Evolutionary conservation across 345 rosid genomes (phyloP).

Genomic region (Gossypium arboreum): DNA sequence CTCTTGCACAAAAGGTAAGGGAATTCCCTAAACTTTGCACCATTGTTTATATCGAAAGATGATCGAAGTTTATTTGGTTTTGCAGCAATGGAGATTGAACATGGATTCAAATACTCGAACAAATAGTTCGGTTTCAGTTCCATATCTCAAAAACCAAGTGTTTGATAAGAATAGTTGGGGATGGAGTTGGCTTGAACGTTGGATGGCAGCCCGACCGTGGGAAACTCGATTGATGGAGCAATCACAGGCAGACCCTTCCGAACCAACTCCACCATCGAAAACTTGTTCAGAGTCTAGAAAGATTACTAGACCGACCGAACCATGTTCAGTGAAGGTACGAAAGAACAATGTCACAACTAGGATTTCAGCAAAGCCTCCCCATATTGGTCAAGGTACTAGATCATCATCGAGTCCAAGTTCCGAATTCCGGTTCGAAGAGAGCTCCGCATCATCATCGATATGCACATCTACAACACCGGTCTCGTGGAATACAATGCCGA

Average conservation of each 20-base stretch:
- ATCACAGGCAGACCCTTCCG: constrained; percentile 34
- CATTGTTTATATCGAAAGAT: neutral
- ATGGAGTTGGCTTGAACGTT: constrained; percentile 99
- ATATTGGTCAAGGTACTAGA: neutral
- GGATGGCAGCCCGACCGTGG: constrained; percentile 99
- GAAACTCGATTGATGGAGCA: constrained; percentile 81
- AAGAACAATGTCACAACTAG: constrained; percentile 5
- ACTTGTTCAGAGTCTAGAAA: constrained; percentile 24
- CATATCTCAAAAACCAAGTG: constrained; percentile 49
- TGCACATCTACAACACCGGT: neutral
- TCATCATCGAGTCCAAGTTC: neutral
- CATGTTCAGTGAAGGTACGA: neutral
- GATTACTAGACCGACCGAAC: constrained; percentile 10
- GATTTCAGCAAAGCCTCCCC: constrained; percentile 5
- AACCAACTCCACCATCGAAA: constrained; percentile 39
- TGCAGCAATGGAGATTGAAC: constrained; percentile 68
- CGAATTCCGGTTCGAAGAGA: neutral
- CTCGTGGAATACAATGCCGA: neutral
- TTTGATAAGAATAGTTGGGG: constrained; percentile 82
- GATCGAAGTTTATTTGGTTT: neutral
- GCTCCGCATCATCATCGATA: neutral
- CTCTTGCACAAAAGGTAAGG: constrained; percentile 78
- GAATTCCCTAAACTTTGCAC: neutral
- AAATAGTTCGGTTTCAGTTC: constrained; percentile 31
- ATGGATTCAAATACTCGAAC: constrained; percentile 31